phyloP scores from a whole-genome alignment of 139 green algal genomes.

The Coelastrella sp. region DNA sequence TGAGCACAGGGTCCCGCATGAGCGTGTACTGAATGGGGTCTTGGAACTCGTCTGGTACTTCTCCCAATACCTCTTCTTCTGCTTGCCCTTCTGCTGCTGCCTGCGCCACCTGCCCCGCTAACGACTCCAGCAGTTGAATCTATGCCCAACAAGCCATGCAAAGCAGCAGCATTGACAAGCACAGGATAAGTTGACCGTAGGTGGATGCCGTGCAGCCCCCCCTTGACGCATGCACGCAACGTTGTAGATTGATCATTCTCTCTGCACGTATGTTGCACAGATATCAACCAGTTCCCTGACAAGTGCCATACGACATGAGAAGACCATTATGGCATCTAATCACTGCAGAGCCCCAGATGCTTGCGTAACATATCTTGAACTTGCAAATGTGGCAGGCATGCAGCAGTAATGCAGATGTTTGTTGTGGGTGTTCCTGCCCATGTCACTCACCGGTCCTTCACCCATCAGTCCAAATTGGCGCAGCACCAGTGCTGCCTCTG shows the following conservation, averaged over 20 bases:
- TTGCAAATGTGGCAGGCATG: too few relatives aligned
- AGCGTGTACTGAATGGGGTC: constrained; percentile 89
- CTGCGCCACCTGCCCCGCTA: constrained; percentile 63
- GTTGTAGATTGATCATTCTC: too few relatives aligned
- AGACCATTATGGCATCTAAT: too few relatives aligned
- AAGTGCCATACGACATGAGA: too few relatives aligned
- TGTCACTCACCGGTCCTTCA: not conserved
- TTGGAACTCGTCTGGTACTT: constrained; percentile 94
- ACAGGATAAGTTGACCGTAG: not conserved
- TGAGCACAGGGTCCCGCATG: constrained; percentile 92
- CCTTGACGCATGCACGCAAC: too few relatives aligned
- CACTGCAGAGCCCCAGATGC: too few relatives aligned
- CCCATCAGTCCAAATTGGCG: constrained; percentile 59
- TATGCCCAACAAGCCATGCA: constrained; percentile 17
- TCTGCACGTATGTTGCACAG: too few relatives aligned
- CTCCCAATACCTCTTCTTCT: constrained; percentile 79
- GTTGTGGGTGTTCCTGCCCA: not conserved
- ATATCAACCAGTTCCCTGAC: too few relatives aligned
- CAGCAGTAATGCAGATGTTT: too few relatives aligned
- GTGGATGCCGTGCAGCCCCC: too few relatives aligned
- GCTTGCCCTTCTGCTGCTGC: constrained; percentile 58
- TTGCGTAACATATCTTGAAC: too few relatives aligned
- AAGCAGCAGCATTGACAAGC: not conserved
- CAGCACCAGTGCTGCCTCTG: constrained; percentile 71
- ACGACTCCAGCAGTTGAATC: constrained; percentile 66